phyloP scores from a whole-genome alignment of 345 rosid species.

The Gossypium mustelinum region DNA sequence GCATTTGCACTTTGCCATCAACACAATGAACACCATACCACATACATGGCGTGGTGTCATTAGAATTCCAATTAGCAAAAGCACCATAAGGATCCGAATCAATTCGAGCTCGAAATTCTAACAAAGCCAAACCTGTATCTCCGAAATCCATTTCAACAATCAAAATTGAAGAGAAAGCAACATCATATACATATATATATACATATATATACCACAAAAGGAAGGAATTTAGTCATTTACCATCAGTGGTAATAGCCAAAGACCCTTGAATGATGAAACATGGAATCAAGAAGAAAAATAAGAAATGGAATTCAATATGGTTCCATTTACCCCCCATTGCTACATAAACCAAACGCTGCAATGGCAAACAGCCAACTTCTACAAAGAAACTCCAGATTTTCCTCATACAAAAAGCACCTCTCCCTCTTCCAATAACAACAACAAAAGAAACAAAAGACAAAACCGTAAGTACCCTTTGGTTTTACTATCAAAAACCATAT shows the following conservation, averaged over 20 bases:
- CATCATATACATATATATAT: neutral
- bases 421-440: constrained; percentile 20
- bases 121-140: constrained; percentile 58
- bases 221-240: constrained; percentile 34
- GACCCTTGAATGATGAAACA: constrained; percentile 41
- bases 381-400: constrained; percentile 66
- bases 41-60: constrained; percentile 48
- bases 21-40: constrained; percentile 81
- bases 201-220: neutral
- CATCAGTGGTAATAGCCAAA: constrained; percentile 52
- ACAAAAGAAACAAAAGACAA: neutral
- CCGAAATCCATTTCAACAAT: constrained; percentile 15
- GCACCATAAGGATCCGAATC: constrained; percentile 65
- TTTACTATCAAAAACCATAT: constrained; percentile 27
- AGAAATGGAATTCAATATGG: constrained; percentile 52
- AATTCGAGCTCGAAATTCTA: constrained; percentile 60
- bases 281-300: constrained; percentile 44
- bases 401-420: constrained; percentile 10
- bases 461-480: neutral
- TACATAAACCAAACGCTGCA: constrained; percentile 34
- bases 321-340: constrained; percentile 83
- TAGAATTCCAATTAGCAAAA: constrained; percentile 60
- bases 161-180: neutral
- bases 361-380: constrained; percentile 27
- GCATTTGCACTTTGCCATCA: constrained; percentile 56